Evolutionary conservation across 2,329 filamentous ascomycete species (phyloP).

Genomic region (Septoria linicola): DNA sequence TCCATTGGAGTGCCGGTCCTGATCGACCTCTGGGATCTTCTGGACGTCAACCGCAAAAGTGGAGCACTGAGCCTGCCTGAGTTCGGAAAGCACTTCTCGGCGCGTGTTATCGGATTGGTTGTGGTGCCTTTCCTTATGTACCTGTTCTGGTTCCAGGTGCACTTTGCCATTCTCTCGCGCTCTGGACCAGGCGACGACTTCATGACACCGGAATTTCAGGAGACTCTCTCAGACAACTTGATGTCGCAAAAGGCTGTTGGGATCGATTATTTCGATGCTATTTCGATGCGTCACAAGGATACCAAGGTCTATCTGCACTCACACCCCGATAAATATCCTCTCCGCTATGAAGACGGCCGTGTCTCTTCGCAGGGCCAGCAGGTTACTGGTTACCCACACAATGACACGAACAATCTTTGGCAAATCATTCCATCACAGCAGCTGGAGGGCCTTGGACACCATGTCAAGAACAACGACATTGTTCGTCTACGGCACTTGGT

Average conservation of each 20-base stretch:
- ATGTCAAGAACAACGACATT: slow-evolving; percentile 78
- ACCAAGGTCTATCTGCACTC: slow-evolving; percentile 96
- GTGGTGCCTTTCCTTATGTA: slow-evolving; percentile 95
- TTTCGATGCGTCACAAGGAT: slow-evolving; percentile 92
- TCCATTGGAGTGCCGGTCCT: slow-evolving; percentile 91
- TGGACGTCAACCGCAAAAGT: slow-evolving; percentile 81
- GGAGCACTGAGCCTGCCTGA: slow-evolving; percentile 76
- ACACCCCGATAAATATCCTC: slow-evolving; percentile 81
- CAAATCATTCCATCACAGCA: slow-evolving; percentile 72
- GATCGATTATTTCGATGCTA: slow-evolving; percentile 85
- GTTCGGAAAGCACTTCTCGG: slow-evolving; percentile 86
- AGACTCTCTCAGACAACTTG: slow-evolving; percentile 89
- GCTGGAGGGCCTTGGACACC: slow-evolving; percentile 58
- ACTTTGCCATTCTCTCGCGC: slow-evolving; percentile 82
- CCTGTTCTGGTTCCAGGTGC: slow-evolving; percentile 99
- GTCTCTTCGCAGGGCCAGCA: slow-evolving; percentile 97
- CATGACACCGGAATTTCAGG: slow-evolving; percentile 98
- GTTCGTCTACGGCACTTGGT: slow-evolving; percentile 82
- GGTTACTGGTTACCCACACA: slow-evolving; percentile 95
- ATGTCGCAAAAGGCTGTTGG: slow-evolving; percentile 84
- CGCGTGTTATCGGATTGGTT: slow-evolving; percentile 81
- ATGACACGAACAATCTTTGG: slow-evolving; percentile 99
- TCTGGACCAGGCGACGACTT: slow-evolving; percentile 97
- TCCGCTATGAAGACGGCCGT: slow-evolving; percentile 94
- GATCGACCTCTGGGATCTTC: slow-evolving; percentile 92